Evolutionary conservation across 176 grass and related monocot genomes (phyloP), one percentile per base, ranked within the genome.

Genomic region (Aechmea fasciata): DNA sequence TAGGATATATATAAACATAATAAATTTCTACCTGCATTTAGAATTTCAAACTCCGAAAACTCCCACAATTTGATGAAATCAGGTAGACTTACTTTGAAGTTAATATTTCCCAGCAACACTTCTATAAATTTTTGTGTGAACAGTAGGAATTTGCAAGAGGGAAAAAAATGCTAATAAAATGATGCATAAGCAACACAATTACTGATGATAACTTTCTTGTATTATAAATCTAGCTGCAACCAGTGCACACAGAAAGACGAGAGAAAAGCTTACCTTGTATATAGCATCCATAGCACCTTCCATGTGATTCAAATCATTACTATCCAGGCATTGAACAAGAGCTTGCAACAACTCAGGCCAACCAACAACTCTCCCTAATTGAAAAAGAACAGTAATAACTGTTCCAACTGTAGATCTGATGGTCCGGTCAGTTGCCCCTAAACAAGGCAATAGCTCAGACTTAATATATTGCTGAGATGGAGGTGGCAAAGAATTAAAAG

Each of bases 231-330:
- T 41, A 41, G 33, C 33, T 18, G 20, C 55, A 61, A 61, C 15
- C 20, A n/a, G 55, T 19, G 49, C 69, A 33, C 64, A 64, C 19
- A 70, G 49, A 61, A 51, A 18, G 13, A 47, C 25, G 25, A 69
- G 12, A 13, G 63, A 70, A 70, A 65, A 49, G 57, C 24, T 15
- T 87, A 97, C 93, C 86, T 97, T 97, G 75, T 87, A 97, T 76
- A 97, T 92, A 63, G 93, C 89, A 79, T 92, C 93, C 82, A 97
- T 86, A 73, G 89, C 89, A 83, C 93, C 93, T 83, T 97, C 93
- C 93, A 92, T 92, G 33, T 97, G 93, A 87, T 90, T 91, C 25
- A 90, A 62, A 51, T 97, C 89, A 68, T 85, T 90, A 69, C 86
- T 92, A 23, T 89, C 93, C 72, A 97, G 77, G 63, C 93, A 97